Percentiles rank a stretch among this genome's conserved stretches.
Conservation (phyloP, 2,329 filamentous ascomycete species). For the Chaetoscypha palmicola region DNA sequence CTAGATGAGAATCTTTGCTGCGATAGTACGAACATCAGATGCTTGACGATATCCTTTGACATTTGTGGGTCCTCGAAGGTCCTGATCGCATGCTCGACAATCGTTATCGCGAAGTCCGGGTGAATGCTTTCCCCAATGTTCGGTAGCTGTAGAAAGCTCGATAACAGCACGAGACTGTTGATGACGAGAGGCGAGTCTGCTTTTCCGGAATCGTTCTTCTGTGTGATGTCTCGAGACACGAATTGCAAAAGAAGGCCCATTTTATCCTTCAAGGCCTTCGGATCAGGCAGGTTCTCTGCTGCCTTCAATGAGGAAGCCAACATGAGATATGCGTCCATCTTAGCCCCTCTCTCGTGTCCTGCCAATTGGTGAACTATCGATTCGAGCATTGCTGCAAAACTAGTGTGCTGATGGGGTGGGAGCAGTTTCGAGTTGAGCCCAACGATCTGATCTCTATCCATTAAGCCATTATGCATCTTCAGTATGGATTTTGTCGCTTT, state of each 20-base stretch:
- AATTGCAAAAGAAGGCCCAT: slow-evolving; percentile 73
- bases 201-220: slow-evolving; percentile 47
- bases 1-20: slow-evolving; percentile 71
- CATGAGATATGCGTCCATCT: slow-evolving; percentile 80
- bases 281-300: slow-evolving; percentile 75
- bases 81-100: slow-evolving; percentile 74
- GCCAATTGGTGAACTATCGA: slow-evolving; percentile 77
- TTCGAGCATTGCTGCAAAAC: slow-evolving; percentile 74
- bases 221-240: slow-evolving; percentile 72
- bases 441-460: slow-evolving; percentile 14
- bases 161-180: slow-evolving; percentile 71
- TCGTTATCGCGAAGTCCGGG: slow-evolving; percentile 70
- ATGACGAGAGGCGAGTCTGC: slow-evolving; percentile 65
- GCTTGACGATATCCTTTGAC: slow-evolving; percentile 71
- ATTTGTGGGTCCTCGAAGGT: slow-evolving; percentile 60
- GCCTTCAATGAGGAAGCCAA: slow-evolving; percentile 69
- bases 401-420: slow-evolving; percentile 36
- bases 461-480: slow-evolving; percentile 51
- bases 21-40: slow-evolving; percentile 73
- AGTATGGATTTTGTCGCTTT: slow-evolving; percentile 69
- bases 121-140: slow-evolving; percentile 64
- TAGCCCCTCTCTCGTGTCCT: slow-evolving; percentile 62
- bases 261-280: slow-evolving; percentile 65
- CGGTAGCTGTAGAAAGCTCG: slow-evolving; percentile 67
- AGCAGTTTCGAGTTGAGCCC: slow-evolving; percentile 18